Evolutionary conservation across 208 protist genomes (phyloP).

Genomic region (Acanthamoeba lenticulata): DNA sequence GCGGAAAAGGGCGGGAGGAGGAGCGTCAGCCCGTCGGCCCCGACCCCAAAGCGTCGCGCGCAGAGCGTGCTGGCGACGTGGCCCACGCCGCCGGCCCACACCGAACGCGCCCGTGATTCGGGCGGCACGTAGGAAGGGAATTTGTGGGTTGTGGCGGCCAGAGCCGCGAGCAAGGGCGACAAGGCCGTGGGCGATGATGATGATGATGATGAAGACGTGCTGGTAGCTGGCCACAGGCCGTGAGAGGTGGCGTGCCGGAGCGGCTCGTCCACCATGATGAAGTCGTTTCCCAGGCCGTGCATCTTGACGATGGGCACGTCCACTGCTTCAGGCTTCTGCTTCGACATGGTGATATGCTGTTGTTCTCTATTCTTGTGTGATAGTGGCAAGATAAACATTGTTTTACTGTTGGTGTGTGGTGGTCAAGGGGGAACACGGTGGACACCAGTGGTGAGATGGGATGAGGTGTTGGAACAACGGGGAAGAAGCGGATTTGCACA

Average conservation of each 20-base stretch:
- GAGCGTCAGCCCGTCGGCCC: background rate
- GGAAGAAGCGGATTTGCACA: background rate
- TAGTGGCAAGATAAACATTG: background rate
- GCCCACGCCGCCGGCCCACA: slow-evolving; percentile 25
- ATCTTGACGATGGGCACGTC: slow-evolving; percentile 29
- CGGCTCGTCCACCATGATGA: background rate
- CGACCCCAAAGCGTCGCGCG: background rate
- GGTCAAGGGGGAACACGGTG: background rate
- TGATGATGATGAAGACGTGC: too few species aligned
- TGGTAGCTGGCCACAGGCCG: too few species aligned
- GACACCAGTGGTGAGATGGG: background rate
- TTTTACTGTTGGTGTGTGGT: background rate
- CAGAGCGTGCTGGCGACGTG: background rate
- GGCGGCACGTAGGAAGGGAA: background rate
- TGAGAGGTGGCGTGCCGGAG: background rate
- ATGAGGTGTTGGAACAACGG: background rate
- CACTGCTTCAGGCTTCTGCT: background rate
- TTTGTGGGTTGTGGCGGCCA: background rate
- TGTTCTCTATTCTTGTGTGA: background rate
- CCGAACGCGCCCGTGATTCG: background rate
- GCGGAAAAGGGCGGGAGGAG: background rate
- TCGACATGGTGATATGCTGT: background rate
- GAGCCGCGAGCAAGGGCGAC: background rate
- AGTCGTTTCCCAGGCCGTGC: slow-evolving; percentile 29
- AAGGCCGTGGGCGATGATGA: background rate